Evolutionary conservation across 306 rosid species (phyloP), one percentile per base, ranked within the genome.

Genomic region (Vigna hirtella): DNA sequence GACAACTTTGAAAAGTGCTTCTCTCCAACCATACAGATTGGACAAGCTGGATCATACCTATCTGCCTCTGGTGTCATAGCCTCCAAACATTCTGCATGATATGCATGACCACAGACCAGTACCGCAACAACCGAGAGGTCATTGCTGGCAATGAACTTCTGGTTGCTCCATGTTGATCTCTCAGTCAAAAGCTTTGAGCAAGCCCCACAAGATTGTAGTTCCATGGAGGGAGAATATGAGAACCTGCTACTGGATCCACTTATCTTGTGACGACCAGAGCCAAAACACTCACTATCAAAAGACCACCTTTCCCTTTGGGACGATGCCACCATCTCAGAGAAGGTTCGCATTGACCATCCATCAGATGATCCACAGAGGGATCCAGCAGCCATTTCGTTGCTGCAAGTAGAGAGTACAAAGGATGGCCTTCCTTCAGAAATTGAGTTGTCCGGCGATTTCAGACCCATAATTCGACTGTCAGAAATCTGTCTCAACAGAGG

Each of bases 281-380:
- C 92, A 0, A 90, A 81, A 58, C 80, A 81, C 83, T 94, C 98
- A 53, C 96, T 88, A 57, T 91, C 98, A 70, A 92, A 94, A 66
- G 98, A 94, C 96, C 94, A 91, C 84, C 96, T 85, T 84, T 88
- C 98, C 77, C 97, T 87, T 70, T 88, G 97, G 43, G 94, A 93
- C 32, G 96, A 85, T 53, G 96, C 97, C 86, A 94, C 93, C 30
- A 94, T 92, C 89, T 94, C 98, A 18, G 98, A 91, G 77, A 94
- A 94, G 78, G 97, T 90, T 75, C 87, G 94, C 91, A 91, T 86
- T 66, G 98, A 94, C 98, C 97, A 94, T 66, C 97, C 93, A 80
- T 94, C 98, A 38, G 98, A 94, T 13, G 97, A 94, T 17, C 93
- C 97, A 4, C 88, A 88, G 48, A 87, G 91, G 59, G 97, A 94